Percentiles rank a stretch among this genome's conserved stretches.
These are phyloP conservation scores for Spizellomyces punctatus DNA, from an alignment of 192 early-diverging fungal species.

Conservation along the genomic window DNA sequence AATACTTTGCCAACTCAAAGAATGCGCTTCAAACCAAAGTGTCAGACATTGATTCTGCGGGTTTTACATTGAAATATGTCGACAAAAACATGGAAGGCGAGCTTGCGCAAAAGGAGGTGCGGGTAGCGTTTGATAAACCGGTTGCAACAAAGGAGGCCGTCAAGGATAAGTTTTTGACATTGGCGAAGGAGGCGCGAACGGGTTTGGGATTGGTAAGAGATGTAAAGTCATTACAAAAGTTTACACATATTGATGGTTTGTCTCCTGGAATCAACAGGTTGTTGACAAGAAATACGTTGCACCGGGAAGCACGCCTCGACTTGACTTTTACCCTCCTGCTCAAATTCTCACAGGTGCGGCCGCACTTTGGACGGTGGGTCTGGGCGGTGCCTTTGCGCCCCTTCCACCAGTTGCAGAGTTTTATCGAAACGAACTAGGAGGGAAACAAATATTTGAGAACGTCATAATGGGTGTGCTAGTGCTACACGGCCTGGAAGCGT, in stretches of 20 bases:
- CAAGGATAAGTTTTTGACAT: background rate
- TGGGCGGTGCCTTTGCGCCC: conserved; percentile 4
- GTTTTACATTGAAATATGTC: conserved; percentile 27
- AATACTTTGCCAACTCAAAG: conserved; percentile 30
- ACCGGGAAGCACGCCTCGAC: background rate
- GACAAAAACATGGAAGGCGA: conserved; percentile 17
- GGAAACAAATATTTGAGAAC: conserved; percentile 5
- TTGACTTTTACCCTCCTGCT: background rate
- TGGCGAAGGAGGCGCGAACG: conserved; percentile 20
- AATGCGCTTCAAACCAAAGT: conserved; percentile 11
- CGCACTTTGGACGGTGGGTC: conserved; percentile 7
- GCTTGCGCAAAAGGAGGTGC: conserved; percentile 16
- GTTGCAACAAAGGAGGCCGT: background rate
- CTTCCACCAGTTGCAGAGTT: conserved; percentile 8
- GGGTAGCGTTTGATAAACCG: conserved; percentile 18
- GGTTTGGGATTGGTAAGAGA: conserved; percentile 16
- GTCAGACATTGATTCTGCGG: conserved; percentile 20
- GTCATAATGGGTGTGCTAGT: conserved; percentile 2
- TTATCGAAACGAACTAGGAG: conserved; percentile 4
- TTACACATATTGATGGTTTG: background rate
- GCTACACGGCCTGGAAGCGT: conserved; percentile 10
- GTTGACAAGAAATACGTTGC: conserved; percentile 14
- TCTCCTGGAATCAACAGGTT: background rate
- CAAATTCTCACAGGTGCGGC: background rate
- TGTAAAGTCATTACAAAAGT: background rate